phyloP scores from a whole-genome alignment of 176 grass and related monocot genomes.

The Chrysopogon serrulatus region DNA sequence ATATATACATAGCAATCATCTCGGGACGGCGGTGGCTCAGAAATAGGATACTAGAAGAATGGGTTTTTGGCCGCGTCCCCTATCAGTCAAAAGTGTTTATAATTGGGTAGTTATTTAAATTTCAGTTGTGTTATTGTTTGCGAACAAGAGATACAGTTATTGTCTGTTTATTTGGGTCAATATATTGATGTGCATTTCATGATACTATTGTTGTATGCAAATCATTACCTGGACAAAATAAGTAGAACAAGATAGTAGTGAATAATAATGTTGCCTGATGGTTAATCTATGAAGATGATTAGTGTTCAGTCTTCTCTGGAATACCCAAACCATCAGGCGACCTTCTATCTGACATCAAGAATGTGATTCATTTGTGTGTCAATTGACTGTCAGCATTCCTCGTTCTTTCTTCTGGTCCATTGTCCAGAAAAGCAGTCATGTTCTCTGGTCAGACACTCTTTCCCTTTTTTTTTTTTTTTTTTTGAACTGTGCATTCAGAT shows the following conservation, averaged over 20 bases:
- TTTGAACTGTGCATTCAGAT: background rate
- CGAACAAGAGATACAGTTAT: background rate
- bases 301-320: background rate
- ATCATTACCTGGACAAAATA: background rate
- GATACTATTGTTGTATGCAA: background rate
- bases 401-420: too few relatives aligned
- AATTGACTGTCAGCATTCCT: background rate
- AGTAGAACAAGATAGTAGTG: background rate
- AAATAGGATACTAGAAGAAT: conserved; percentile 7
- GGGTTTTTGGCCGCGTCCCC: background rate
- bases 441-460: too few relatives aligned
- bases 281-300: background rate
- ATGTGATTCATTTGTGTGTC: background rate
- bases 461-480: too few relatives aligned
- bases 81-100: conserved; percentile 12
- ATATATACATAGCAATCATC: background rate
- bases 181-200: conserved; percentile 14
- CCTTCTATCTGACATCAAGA: background rate
- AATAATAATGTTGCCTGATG: background rate
- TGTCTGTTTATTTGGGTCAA: background rate
- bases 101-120: conserved; percentile 10
- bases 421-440: too few relatives aligned
- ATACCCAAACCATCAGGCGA: background rate
- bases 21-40: background rate
- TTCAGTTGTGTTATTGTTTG: conserved; percentile 8